Percentiles rank a stretch among this genome's conserved stretches.
Conservation (phyloP, 257 asterid species). For the Nemophila menziesii region DNA sequence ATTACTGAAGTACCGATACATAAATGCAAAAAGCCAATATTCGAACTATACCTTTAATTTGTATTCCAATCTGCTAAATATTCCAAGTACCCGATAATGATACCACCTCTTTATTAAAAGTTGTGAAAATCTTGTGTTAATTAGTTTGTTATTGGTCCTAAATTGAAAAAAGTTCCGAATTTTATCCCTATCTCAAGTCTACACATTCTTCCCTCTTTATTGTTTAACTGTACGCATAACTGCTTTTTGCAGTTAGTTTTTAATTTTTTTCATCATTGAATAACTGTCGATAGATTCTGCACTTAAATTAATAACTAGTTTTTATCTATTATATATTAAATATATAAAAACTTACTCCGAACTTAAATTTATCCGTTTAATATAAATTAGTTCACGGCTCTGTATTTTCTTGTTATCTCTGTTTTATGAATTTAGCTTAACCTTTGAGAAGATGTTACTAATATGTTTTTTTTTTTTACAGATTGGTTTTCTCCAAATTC, state of each 20-base stretch:
- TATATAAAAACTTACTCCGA: no score
- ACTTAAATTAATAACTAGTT: not conserved
- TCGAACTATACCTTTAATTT: no score
- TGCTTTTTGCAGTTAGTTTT: not conserved
- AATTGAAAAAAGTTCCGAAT: not conserved
- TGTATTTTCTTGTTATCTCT: not conserved
- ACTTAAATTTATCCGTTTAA: no score
- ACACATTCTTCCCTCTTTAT: not conserved
- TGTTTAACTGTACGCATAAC: no score
- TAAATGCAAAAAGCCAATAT: no score
- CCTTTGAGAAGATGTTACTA: slow-evolving; percentile 5
- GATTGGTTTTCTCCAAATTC: slow-evolving; percentile 93
- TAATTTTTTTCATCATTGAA: no score
- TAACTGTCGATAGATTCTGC: not conserved
- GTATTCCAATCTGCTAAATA: no score
- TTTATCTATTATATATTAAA: no score
- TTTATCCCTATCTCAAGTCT: not conserved
- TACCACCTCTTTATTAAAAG: not conserved
- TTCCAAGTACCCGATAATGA: not conserved
- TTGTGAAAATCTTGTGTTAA: no score
- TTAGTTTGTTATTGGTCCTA: not conserved
- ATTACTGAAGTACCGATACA: no score
- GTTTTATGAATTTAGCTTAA: not conserved
- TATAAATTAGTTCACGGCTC: no score
- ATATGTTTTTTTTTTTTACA: slow-evolving; percentile 22